phyloP scores from a whole-genome alignment of 345 rosid species.

The Cardiospermum halicacabum region DNA sequence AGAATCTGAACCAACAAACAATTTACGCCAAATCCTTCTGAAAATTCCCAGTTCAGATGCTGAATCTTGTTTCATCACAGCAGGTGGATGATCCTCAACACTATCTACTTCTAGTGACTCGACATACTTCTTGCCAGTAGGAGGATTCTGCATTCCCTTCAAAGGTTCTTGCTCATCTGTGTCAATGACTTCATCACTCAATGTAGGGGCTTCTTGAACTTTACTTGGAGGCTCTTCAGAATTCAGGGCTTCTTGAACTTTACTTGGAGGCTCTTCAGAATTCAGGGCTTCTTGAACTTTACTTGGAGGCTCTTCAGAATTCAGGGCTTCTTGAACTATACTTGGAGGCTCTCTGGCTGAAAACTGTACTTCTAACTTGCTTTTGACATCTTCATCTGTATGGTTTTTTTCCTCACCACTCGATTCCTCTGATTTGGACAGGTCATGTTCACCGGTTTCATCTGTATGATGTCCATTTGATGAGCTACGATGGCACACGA shows the following conservation, averaged over 20 bases:
- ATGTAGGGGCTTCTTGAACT: slow-evolving; percentile 17
- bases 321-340: slow-evolving; percentile 15
- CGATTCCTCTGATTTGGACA: slow-evolving; percentile 12
- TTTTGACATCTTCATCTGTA: slow-evolving; percentile 21
- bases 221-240: slow-evolving; percentile 15
- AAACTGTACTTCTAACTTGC: slow-evolving; percentile 4
- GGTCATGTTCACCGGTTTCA: slow-evolving; percentile 13
- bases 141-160: slow-evolving; percentile 22
- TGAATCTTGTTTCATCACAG: slow-evolving; percentile 26
- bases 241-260: slow-evolving; percentile 14
- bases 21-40: slow-evolving; percentile 39
- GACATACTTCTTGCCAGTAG: slow-evolving; percentile 11
- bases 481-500: slow-evolving; percentile 7
- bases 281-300: slow-evolving; percentile 15
- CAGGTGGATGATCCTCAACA: slow-evolving; percentile 13
- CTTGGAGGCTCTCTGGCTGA: slow-evolving; percentile 17
- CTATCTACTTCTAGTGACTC: slow-evolving; percentile 13
- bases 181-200: slow-evolving; percentile 21
- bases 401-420: slow-evolving; percentile 20
- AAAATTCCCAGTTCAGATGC: slow-evolving; percentile 29
- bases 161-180: slow-evolving; percentile 12
- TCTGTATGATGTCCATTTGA: slow-evolving; percentile 5
- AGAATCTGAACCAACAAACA: slow-evolving; percentile 37
- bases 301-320: slow-evolving; percentile 12
- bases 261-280: slow-evolving; percentile 13